phyloP scores from a whole-genome alignment of 371 early-diverging fungal genomes.

The Mucor ambiguus region DNA sequence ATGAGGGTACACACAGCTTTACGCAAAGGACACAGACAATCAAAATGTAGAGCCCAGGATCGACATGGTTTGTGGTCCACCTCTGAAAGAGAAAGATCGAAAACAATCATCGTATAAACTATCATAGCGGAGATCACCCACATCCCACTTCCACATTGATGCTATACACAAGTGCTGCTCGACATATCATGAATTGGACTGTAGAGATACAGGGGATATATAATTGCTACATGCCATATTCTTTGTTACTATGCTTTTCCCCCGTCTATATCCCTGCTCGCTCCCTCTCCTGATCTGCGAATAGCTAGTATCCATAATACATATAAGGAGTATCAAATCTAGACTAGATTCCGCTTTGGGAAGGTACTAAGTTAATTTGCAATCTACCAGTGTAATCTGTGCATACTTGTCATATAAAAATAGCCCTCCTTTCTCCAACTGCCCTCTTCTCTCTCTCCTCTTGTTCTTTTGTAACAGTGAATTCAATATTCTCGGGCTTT shows the following conservation, averaged over 20 bases:
- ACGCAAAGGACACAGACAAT: constrained; percentile 3
- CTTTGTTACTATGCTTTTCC: background rate
- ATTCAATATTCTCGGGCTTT: constrained; percentile 8
- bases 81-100: background rate
- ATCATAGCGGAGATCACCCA: background rate
- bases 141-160: background rate
- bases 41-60: background rate
- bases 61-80: background rate
- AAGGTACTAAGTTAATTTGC: constrained; percentile 6
- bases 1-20: constrained; percentile 2
- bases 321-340: constrained; percentile 6
- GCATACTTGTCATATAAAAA: constrained; percentile 9
- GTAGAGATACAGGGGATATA: background rate
- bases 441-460: background rate
- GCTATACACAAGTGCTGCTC: background rate
- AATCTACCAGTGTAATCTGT: constrained; percentile 4
- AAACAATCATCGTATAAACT: background rate
- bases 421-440: background rate
- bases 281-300: constrained; percentile 1
- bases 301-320: background rate
- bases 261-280: background rate
- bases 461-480: background rate
- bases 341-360: constrained; percentile 4
- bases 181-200: background rate
- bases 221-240: background rate